Evolutionary conservation across 2,329 filamentous ascomycete genomes (phyloP).

Genomic region (Claviceps pusilla): DNA sequence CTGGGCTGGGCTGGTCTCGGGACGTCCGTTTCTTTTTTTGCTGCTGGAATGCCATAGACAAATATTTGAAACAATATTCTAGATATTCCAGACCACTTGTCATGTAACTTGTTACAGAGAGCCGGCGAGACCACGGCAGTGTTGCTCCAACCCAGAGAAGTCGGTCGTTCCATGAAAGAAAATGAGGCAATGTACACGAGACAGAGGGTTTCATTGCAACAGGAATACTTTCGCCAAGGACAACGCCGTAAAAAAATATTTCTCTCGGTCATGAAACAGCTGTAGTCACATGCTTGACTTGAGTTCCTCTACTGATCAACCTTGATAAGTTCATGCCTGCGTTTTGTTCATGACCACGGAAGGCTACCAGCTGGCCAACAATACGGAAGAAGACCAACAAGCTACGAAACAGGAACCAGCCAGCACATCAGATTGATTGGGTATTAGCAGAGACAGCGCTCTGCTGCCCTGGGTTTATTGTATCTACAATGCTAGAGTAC

Average conservation of each 20-base stretch:
- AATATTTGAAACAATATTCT: background rate
- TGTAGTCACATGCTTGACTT: too few relatives aligned
- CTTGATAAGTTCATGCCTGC: background rate
- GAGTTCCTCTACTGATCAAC: background rate
- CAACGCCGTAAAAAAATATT: background rate
- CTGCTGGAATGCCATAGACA: conserved; percentile 2
- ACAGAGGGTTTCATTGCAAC: background rate
- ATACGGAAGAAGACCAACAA: background rate
- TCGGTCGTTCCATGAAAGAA: background rate
- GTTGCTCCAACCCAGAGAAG: background rate
- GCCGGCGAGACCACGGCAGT: background rate
- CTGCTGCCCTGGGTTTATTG: conserved; percentile 23
- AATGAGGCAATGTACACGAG: background rate
- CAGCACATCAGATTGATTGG: conserved; percentile 5
- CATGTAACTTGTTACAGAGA: background rate
- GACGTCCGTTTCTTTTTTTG: background rate
- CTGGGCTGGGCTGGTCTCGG: conserved; percentile 4
- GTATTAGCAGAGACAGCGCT: conserved; percentile 20
- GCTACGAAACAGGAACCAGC: background rate
- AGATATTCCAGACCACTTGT: background rate
- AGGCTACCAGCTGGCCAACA: background rate
- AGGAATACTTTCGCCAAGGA: background rate
- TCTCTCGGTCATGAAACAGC: background rate
- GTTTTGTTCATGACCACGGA: background rate
- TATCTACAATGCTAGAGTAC: conserved; percentile 61